Evolutionary conservation across 345 rosid genomes (phyloP), one percentile per base, ranked within the genome.

Genomic region (Brassica cretica): DNA sequence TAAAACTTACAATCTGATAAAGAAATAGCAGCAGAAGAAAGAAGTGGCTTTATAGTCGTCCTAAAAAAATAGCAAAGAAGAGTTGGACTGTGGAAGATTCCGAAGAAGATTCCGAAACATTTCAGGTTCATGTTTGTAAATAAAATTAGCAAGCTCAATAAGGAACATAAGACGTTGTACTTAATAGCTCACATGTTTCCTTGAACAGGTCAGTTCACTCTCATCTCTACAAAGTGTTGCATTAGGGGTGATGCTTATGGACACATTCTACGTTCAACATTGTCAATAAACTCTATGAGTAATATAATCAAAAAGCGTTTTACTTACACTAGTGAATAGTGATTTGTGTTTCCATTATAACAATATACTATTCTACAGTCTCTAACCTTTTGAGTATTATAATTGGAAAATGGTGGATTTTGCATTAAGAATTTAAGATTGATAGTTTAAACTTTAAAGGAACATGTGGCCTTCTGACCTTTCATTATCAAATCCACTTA

Each of bases 61-160:
- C 84, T 8, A 49, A 5, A 27, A 88, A 87, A 76, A 84, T 82
- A 64, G 61, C 64, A 61, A 90, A 80, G 86, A 86, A 68, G 32
- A 69, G 80, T 80, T 70, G 79, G 72, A 83, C 87, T 60, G 91
- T 87, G 73, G 86, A 80, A 76, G 86, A 86, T 64, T 86, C 88
- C 24, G 90, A 89, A 60, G 92, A 80, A n/a, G 93, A 87, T 37
- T 78, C 76, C 19, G 68, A 58, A 55, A 66, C 67, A 30, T 66
- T 72, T 72, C 66, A 78, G 55, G 66, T 71, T 37, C 25, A 55
- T 64, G 21, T 56, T 71, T 58, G 71, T 55, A 63, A 49, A 49
- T 67, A 58, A 66, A 30, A 74, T 24, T 60, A 41, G 76, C 44
- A 41, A 63, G 60, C 67, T 72, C 16, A 41, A 39, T 35, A 58